These are phyloP conservation scores for Chlorella sorokiniana DNA, from an alignment of 139 green algal genomes.

Conservation along the genomic window DNA sequence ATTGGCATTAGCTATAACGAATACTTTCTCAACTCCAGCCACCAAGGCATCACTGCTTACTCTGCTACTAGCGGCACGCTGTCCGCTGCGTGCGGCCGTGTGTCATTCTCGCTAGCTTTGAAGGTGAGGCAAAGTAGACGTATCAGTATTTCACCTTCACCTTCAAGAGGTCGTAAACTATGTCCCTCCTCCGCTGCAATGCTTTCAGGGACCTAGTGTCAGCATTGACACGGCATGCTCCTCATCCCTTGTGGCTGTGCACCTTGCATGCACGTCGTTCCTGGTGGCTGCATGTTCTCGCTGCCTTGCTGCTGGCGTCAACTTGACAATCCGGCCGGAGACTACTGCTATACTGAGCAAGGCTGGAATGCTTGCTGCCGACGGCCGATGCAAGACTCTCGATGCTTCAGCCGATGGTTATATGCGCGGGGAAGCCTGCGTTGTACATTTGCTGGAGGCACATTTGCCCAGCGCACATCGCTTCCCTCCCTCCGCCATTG, in stretches of 20 bases:
- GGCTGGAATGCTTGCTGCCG: constrained; percentile 77
- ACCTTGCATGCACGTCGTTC: constrained; percentile 46
- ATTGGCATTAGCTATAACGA: constrained; percentile 35
- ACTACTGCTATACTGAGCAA: constrained; percentile 79
- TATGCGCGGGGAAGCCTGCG: constrained; percentile 73
- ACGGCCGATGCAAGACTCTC: constrained; percentile 87
- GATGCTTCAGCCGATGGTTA: constrained; percentile 83
- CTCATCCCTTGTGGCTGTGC: constrained; percentile 72
- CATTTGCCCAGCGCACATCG: background rate
- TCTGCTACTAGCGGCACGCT: constrained; percentile 54
- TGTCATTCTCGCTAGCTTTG: constrained; percentile 80
- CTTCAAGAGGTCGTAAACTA: background rate
- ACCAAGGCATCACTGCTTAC: constrained; percentile 31
- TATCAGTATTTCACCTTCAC: background rate
- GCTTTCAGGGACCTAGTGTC: constrained; percentile 58
- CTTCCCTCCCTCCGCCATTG: constrained; percentile 59
- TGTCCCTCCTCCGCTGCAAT: background rate
- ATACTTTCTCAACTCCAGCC: constrained; percentile 38
- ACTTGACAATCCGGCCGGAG: constrained; percentile 69
- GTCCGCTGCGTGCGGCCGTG: constrained; percentile 63
- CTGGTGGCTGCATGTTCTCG: background rate
- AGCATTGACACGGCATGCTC: constrained; percentile 87
- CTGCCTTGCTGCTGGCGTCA: constrained; percentile 63
- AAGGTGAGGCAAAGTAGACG: constrained; percentile 49
- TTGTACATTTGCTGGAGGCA: constrained; percentile 47